Conservation (phyloP, 768 basidiomycete genomes). For the Tricholoma saponaceum region DNA sequence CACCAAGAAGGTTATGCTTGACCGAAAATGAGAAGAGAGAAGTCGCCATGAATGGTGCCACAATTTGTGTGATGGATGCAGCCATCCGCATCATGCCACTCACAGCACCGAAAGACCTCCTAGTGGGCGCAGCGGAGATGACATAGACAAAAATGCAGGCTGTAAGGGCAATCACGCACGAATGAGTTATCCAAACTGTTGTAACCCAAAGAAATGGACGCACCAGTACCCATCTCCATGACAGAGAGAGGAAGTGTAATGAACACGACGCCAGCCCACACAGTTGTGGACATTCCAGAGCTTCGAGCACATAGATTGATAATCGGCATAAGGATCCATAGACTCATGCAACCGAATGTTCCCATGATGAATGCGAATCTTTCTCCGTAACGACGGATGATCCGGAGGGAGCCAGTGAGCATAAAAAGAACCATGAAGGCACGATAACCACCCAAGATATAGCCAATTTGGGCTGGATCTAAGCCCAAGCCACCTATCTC, state of each 20-base stretch:
- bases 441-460: slow-evolving; percentile 44
- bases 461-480: slow-evolving; percentile 45
- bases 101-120: background rate
- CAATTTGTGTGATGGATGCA: background rate
- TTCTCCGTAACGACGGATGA: slow-evolving; percentile 44
- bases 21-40: background rate
- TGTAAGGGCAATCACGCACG: background rate
- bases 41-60: background rate
- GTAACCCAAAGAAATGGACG: background rate
- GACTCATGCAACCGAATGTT: slow-evolving; percentile 31
- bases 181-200: background rate
- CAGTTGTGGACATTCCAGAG: background rate
- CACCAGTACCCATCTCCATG: slow-evolving; percentile 11
- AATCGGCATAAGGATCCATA: slow-evolving; percentile 11
- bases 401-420: slow-evolving; percentile 40
- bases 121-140: background rate
- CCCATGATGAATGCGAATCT: slow-evolving; percentile 40
- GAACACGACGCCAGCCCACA: slow-evolving; percentile 2
- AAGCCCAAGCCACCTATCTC: slow-evolving; percentile 53
- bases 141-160: background rate
- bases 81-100: background rate
- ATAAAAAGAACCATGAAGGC: slow-evolving; percentile 49
- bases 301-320: background rate
- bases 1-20: background rate
- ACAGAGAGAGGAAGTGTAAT: slow-evolving; percentile 1